Base-by-base conservation (phyloP, 2,329 filamentous ascomycete genomes). In the Periglandula ipomoeae region DNA sequence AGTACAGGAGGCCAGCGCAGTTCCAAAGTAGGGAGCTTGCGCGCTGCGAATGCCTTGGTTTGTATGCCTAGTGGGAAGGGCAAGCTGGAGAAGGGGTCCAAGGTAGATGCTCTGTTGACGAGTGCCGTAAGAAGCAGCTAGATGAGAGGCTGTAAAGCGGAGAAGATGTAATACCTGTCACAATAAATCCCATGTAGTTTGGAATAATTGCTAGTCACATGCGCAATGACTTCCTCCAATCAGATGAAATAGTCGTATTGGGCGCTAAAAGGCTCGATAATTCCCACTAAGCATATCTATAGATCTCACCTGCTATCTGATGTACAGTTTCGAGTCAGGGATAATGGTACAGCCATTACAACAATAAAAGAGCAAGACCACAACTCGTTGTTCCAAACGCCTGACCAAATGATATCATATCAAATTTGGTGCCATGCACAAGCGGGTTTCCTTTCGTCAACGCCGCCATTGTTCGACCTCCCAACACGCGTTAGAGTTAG, bases 1-100 rank as follows among this genome's bases (percentile, higher is more conserved):
- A 95, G 89, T 60, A 98, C 93, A 0, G 93, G 93, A 5, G 82
- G 85, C 3, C 93, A 98, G 70, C 76, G 93, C 46, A 97, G 91
- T 64, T 94, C 87, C 15, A 79, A 82, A 53, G 89, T 98, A 2
- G 89, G 89, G 0, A 97, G 91, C 65, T 74, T 97, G 56, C 87
- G 84, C 52, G 84, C 85, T 19, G 91, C 93, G 3, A 98, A 98
- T 71, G 89, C 86, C 4, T 67, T 98, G 58, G 67, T 97, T 22
- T 87, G 85, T 58, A 70, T 94, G 68, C 85, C 86, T 0, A 73
- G 75, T 32, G 79, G 80, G 2, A 72, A 81, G 30, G 81, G 80
- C 5, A 73, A 72, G n/a, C 61, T 89, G 48, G 74, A 71, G 42
- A 86, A 85, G 61, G 89, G 89, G 0, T 69, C 78, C 46, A 80